phyloP scores from a whole-genome alignment of 345 rosid species.

The Mangifera indica region DNA sequence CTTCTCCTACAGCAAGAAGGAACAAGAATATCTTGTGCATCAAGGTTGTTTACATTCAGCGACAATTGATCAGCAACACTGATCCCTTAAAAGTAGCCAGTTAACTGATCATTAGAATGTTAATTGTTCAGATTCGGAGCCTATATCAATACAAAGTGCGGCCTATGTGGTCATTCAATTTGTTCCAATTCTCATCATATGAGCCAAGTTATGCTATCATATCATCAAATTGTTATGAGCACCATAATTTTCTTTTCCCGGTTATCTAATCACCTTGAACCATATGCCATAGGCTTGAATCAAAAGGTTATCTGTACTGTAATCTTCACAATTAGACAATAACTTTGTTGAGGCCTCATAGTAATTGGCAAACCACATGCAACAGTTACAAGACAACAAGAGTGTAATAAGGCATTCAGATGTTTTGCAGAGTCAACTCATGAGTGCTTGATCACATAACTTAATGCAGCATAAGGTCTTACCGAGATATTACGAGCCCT shows the following conservation, averaged over 20 bases:
- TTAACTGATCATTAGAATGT: not conserved
- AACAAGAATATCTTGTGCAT: too few relatives aligned
- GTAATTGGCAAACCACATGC: not conserved
- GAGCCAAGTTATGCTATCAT: not conserved
- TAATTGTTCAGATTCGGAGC: not conserved
- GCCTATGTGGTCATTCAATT: not conserved
- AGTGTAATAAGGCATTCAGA: not conserved
- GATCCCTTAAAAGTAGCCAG: not conserved
- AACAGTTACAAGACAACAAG: not conserved
- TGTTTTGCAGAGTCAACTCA: not conserved
- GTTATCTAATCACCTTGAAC: too few relatives aligned
- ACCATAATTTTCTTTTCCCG: too few relatives aligned
- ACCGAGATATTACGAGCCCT: constrained; percentile 76
- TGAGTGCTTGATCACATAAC: constrained; percentile 7
- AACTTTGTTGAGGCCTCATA: not conserved
- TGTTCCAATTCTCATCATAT: not conserved
- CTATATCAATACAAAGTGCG: not conserved
- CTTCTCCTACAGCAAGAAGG: not conserved
- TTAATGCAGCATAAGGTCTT: constrained; percentile 21
- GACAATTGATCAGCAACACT: not conserved
- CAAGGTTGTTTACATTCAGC: not conserved
- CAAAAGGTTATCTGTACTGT: not conserved
- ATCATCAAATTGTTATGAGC: too few relatives aligned
- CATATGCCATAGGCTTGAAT: not conserved
- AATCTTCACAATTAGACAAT: not conserved